Evolutionary conservation across 129 eudicot genomes (phyloP), one percentile per base, ranked within the genome.

Genomic region (Logfia minima): DNA sequence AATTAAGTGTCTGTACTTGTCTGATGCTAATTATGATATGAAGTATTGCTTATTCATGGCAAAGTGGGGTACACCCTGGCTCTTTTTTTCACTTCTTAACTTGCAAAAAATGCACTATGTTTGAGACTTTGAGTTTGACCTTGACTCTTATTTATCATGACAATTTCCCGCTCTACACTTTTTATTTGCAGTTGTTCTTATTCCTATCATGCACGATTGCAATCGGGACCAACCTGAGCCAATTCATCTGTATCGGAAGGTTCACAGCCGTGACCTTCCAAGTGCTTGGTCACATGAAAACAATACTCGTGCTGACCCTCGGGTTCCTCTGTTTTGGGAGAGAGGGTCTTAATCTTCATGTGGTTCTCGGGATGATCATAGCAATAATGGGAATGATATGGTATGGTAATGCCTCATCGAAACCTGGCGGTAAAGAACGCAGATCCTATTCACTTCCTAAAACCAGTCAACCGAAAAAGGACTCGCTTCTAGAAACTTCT

Each of bases 241-340:
- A 82, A 14, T 82, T 82, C 68, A 82, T 82, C 61, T 82, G 85
- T 82, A 82, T 82, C 4, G 85, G 85, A 16, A 58, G 85, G 81
- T 82, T 82, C 81, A 85, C 96, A 21, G 96, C 96, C 0, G 96
- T 87, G 34, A 68, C 96, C 6, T 90, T 90, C 77, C 96, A 90
- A 81, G 96, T 87, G 48, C 90, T 90, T 6, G 96, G 96, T 37
- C 96, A 90, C 81, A 90, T 90, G 92, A 90, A 90, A 85, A 90
- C 96, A 29, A 83, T 90, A 70, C 87, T 90, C 2, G 96, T 90
- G 52, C 79, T 90, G 74, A 85, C 79, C 24, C 66, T 90, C 19
- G 92, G 96, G 9, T 90, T 90, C 80, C 23, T 90, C 22, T 90
- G 87, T 71, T 90, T 90, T 32, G 92, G 96, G 3, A 82, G 78